A percentile compares a stretch with the other conserved stretches of the same genome.
These are phyloP conservation scores for Acacia confusa DNA, from an alignment of 306 rosid species.

Conservation along the genomic window DNA sequence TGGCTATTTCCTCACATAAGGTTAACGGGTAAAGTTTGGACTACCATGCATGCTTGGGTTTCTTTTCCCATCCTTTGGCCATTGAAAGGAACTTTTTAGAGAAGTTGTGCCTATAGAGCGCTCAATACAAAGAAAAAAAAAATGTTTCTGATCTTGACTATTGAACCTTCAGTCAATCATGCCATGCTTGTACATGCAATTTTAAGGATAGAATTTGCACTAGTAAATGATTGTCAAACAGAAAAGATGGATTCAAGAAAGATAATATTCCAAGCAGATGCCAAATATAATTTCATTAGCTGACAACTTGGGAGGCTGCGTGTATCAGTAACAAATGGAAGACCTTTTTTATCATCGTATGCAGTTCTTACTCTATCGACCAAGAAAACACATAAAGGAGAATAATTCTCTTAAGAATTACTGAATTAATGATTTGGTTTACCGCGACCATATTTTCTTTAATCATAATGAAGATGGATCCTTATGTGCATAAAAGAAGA, in stretches of 20 bases:
- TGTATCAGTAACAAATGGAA: neutral
- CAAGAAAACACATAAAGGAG: neutral
- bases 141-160: neutral
- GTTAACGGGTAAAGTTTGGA: neutral
- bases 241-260: neutral
- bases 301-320: neutral
- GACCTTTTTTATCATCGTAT: neutral
- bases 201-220: neutral
- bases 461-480: neutral
- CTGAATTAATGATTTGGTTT: neutral
- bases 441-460: neutral
- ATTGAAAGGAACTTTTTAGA: neutral
- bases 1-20: neutral
- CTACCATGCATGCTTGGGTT: neutral
- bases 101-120: too few relatives aligned
- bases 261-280: neutral
- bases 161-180: neutral
- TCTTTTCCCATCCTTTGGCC: neutral
- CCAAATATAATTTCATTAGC: neutral
- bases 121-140: neutral
- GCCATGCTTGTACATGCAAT: neutral
- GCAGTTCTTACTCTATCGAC: neutral
- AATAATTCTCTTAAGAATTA: neutral
- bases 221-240: neutral
- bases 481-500: neutral